These are phyloP conservation scores for Melampsora occidentalis DNA, from an alignment of 1,284 basidiomycete species.

Conservation along the genomic window DNA sequence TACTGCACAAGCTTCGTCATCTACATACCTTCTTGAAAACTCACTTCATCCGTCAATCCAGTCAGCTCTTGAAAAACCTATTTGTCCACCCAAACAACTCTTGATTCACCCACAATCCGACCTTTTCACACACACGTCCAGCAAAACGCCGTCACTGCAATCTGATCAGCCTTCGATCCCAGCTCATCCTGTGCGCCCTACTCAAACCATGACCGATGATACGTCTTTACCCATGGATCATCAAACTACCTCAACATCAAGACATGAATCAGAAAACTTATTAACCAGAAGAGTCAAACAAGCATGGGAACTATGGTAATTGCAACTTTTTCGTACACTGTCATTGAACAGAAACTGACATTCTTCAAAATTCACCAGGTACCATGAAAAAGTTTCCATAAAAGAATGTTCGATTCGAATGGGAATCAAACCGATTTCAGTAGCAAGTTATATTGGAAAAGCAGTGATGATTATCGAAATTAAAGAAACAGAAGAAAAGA, in stretches of 20 bases:
- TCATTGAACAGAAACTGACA: neutral
- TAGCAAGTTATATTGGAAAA: neutral
- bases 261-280: neutral
- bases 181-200: neutral
- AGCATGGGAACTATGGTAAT: constrained; percentile 14
- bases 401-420: neutral
- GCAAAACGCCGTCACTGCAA: neutral
- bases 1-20: no score
- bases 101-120: neutral
- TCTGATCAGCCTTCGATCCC: neutral
- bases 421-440: neutral
- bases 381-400: neutral
- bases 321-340: no score
- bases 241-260: neutral
- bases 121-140: no score
- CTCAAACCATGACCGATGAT: neutral
- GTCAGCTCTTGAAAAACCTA: neutral
- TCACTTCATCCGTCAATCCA: no score
- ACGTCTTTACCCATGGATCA: no score
- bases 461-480: neutral
- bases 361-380: neutral
- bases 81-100: neutral
- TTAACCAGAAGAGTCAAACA: neutral
- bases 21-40: no score
- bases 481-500: neutral